These are phyloP conservation scores for Deinandra increscens DNA, from an alignment of 129 eudicot genomes.

Conservation along the genomic window DNA sequence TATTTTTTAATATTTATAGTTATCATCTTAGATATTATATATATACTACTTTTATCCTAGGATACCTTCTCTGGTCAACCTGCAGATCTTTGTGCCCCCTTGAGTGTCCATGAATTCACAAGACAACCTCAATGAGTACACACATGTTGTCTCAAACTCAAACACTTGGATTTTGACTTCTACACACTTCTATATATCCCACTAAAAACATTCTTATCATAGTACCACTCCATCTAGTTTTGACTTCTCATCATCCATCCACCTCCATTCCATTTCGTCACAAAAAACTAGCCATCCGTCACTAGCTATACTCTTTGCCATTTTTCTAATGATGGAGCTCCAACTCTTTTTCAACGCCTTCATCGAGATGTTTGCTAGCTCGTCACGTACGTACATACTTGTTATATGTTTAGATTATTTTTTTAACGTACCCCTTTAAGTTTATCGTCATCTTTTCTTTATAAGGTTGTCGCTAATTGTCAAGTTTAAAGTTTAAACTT, in stretches of 20 bases:
- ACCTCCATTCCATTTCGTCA: neutral
- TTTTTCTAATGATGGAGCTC: neutral
- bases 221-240: slow-evolving; percentile 18
- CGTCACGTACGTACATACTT: slow-evolving; percentile 2
- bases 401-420: neutral
- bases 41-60: slow-evolving; percentile 34
- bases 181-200: slow-evolving; percentile 27
- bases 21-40: neutral
- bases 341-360: neutral
- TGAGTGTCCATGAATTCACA: slow-evolving; percentile 38
- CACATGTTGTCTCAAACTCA: slow-evolving; percentile 27
- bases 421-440: neutral
- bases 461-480: neutral
- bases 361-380: slow-evolving; percentile 1
- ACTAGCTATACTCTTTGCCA: neutral
- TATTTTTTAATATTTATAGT: slow-evolving; percentile 2
- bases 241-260: slow-evolving; percentile 12
- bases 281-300: neutral
- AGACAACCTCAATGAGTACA: slow-evolving; percentile 41
- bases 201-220: slow-evolving; percentile 18
- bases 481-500: neutral
- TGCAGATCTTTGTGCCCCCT: slow-evolving; percentile 37
- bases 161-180: slow-evolving; percentile 33
- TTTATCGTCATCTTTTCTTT: neutral
- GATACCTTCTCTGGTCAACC: slow-evolving; percentile 43